Base-by-base conservation (phyloP, 768 basidiomycete genomes). In the Suillus bovinus region DNA sequence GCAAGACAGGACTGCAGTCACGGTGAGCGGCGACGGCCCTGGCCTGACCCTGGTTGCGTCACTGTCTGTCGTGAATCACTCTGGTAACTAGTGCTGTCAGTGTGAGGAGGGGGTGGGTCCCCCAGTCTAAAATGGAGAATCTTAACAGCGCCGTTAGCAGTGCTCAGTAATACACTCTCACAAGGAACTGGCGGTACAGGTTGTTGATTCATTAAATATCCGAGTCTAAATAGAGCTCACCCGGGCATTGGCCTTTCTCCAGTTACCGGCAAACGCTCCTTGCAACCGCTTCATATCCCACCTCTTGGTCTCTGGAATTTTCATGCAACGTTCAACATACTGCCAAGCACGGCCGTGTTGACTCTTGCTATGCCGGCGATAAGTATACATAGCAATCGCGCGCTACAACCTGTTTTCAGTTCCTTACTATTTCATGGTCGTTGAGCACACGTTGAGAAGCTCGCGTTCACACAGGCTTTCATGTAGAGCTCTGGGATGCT, bases 401-500 rank as follows among this genome's bases (percentile, higher is more conserved):
- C 17, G 11, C 38, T 29, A 17, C 38, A 11, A 27, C 17, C 27
- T 56, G 10, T 38, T 54, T 33, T 54, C 54, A 38, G 6, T 31
- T 55, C 24, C 3, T 1, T 38, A 20, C 24, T 55, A 7, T 16
- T 55, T 11, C 36, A 27, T 11, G 27, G 22, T 39, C 17, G 5
- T 36, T 27, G 38, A 33, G 20, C 17, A 27, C 24, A 56, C 38
- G 36, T 29, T 39, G 11, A 29, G 38, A 39, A 11, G 38, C 27
- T 39, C 38, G 39, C 24, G 4, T 24, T 55, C 17, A 56, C 36
- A 55, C 54, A 55, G 36, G n/a, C 17, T 39, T 39, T 56, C 24
- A 39, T 38, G 36, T 29, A 56, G 55, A 20, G 17, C 55, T 39
- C 55, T 56, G 55, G 55, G 55, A 56, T 56, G 17, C 55, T 39